Percentiles rank a stretch among this genome's conserved stretches.
Evolutionary conservation across 1,139 yeast species (phyloP).

Genomic region (Hansenula lynferdii): DNA sequence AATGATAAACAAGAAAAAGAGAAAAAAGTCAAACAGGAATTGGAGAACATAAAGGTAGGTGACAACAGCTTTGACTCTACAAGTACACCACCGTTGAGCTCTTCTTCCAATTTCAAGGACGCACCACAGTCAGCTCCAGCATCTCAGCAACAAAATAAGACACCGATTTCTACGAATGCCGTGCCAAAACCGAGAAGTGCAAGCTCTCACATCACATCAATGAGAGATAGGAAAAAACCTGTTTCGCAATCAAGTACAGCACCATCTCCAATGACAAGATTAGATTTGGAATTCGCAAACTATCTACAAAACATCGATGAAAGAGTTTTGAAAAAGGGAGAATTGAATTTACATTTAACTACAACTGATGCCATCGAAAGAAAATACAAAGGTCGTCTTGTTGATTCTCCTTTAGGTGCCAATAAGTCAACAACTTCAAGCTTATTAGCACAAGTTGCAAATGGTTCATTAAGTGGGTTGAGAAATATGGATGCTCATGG

Average conservation of each 20-base stretch:
- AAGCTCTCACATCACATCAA: not conserved
- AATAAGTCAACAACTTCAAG: constrained; percentile 30
- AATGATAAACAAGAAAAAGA: constrained; percentile 11
- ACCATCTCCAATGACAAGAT: constrained; percentile 40
- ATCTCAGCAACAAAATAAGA: constrained; percentile 4
- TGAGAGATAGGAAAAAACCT: constrained; percentile 1
- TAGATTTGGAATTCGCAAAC: constrained; percentile 67
- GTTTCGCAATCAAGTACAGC: not conserved
- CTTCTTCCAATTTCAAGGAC: constrained; percentile 10
- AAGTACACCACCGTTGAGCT: constrained; percentile 21
- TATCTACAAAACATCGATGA: constrained; percentile 62
- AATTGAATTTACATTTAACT: constrained; percentile 31
- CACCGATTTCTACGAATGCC: constrained; percentile 4
- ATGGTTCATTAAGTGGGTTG: constrained; percentile 39
- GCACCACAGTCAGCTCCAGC: not conserved
- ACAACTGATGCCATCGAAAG: constrained; percentile 50
- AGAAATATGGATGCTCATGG: constrained; percentile 26
- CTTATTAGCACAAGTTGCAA: constrained; percentile 51
- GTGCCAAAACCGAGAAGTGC: constrained; percentile 1
- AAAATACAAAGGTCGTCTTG: constrained; percentile 50
- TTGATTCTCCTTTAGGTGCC: constrained; percentile 50
- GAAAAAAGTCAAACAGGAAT: constrained; percentile 3
- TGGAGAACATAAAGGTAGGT: constrained; percentile 2
- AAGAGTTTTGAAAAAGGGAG: constrained; percentile 63
- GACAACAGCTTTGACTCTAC: constrained; percentile 18